A percentile compares a stretch with the other conserved stretches of the same genome.
Evolutionary conservation across 345 rosid genomes (phyloP).

Genomic region (Populus deltoides): DNA sequence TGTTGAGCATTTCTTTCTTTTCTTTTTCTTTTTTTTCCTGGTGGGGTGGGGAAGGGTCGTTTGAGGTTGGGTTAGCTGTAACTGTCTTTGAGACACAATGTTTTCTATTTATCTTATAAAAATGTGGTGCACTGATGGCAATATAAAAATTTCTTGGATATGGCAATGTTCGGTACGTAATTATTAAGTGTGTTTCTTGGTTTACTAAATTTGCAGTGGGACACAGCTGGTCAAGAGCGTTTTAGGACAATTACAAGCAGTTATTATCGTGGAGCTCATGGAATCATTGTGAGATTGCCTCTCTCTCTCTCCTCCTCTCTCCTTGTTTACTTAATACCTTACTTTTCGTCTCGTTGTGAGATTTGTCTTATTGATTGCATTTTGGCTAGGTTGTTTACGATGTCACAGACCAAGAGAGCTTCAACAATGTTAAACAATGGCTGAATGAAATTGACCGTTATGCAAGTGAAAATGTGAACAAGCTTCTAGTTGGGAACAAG

Average conservation of each 20-base stretch:
- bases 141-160: neutral
- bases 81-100: neutral
- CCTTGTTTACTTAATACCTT: neutral
- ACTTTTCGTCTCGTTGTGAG: neutral
- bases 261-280: slow-evolving; percentile 37
- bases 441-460: slow-evolving; percentile 72
- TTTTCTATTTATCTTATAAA: neutral
- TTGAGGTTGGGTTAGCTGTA: neutral
- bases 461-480: slow-evolving; percentile 75
- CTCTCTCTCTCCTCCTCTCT: neutral
- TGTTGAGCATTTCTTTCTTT: neutral
- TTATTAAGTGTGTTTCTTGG: neutral
- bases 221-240: slow-evolving; percentile 39
- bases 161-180: neutral
- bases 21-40: neutral
- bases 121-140: neutral
- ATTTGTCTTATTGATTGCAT: neutral
- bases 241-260: slow-evolving; percentile 41
- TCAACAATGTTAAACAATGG: slow-evolving; percentile 80
- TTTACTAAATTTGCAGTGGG: slow-evolving; percentile 25
- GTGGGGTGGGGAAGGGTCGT: neutral
- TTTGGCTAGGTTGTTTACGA: slow-evolving; percentile 66
- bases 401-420: slow-evolving; percentile 79
- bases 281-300: slow-evolving; percentile 25
- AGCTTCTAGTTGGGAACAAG: slow-evolving; percentile 78